Percentiles rank a stretch among this genome's conserved stretches.
Evolutionary conservation across 176 grass and related monocot genomes (phyloP).

Genomic region (sorghum (Sorghum bicolor)): Sorghum_bicolor_NCBIv3 NC_012871.2:75383001-75383500

Average conservation of each 20-base stretch:
- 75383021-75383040: constrained; percentile 85
- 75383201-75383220: constrained; percentile 90
- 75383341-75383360: not conserved
- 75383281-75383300: not conserved
- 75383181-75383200: constrained; percentile 73
- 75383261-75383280: constrained; percentile 11
- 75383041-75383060: constrained; percentile 90
- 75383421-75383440: not conserved
- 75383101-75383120: constrained; percentile 70
- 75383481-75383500: not conserved
- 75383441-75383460: not conserved
- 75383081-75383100: constrained; percentile 97
- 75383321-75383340: not conserved
- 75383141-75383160: constrained; percentile 92
- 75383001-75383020: constrained; percentile 90
- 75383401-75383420: not conserved
- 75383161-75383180: constrained; percentile 72
- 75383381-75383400: not conserved
- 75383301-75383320: not conserved
- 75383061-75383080: constrained; percentile 93
- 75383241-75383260: not conserved
- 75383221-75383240: constrained; percentile 41
- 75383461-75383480: constrained; percentile 10
- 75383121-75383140: constrained; percentile 83
- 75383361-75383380: not conserved